Base-by-base conservation (phyloP, 176 grass and related monocot species). In the Triticum monococcum region DNA sequence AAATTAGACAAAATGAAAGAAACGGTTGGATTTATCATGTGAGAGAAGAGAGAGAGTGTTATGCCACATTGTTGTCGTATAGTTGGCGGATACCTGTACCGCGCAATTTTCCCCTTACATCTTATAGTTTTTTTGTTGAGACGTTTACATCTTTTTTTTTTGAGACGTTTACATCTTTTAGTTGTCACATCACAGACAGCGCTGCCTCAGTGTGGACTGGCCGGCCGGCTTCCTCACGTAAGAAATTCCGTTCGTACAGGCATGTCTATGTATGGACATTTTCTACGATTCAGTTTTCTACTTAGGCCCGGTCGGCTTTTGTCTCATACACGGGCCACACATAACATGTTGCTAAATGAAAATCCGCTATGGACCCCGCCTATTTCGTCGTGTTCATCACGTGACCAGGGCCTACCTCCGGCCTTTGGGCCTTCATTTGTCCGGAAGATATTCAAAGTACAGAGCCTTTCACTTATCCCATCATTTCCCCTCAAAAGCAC, bases 401-500 rank as follows among this genome's bases (percentile, higher is more conserved):
- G 36, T 64, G n/a, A 41, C 23, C 72, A 30, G 72, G 41, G 43
- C 23, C 12, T 30, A 30, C 23, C 23, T 56, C 14, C 45, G 31
- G 66, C 46, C 30, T 70, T 70, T 70, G 66, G 80, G 13, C 31
- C 80, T 82, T 50, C 63, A 37, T 20, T 82, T 83, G 66, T 59
- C 67, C 13, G 1, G 22, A 16, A 36, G 45, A 31, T 16, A 79
- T 79, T 24, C 16, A 64, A 45, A 56, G 28, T 28, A 16, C 16
- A 54, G 14, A 57, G 5, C 5, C 30, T 68, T 25, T 61, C 22
- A 23, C 9, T 23, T 61, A 9, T 59, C 18, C 17, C 52, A 56
- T 64, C 25, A 64, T 64, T 64, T 64, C 25, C 61, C 26, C 12
- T 24, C 38, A 12, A 45, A 45, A 40, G 35, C 35, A 36, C 35